phyloP scores from a whole-genome alignment of 352 stramenopile genomes.

The Phytophthora pinifolia region DNA sequence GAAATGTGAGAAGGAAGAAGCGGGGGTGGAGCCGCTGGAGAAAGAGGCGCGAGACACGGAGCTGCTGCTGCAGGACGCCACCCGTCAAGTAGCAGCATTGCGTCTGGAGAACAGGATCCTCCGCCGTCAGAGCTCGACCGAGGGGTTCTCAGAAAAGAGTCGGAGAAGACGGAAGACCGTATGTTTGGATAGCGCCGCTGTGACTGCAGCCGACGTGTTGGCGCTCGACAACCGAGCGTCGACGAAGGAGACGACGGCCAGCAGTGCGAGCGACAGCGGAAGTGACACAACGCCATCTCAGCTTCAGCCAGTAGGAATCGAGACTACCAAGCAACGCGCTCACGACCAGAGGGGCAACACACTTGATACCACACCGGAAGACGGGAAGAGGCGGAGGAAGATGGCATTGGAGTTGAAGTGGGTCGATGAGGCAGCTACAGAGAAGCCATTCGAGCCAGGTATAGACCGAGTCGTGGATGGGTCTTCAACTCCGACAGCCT shows the following conservation, averaged over 20 bases:
- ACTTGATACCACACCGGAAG: background rate
- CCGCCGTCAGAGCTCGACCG: conserved; percentile 23
- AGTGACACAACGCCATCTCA: conserved; percentile 11
- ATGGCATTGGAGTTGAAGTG: conserved; percentile 29
- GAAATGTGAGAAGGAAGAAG: too few relatives aligned
- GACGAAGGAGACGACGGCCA: conserved; percentile 6
- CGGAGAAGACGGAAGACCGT: conserved; percentile 21
- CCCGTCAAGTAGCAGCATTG: conserved; percentile 28
- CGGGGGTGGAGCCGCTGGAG: conserved; percentile 2
- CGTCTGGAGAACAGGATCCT: conserved; percentile 43
- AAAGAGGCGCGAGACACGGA: conserved; percentile 25
- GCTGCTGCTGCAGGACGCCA: conserved; percentile 42
- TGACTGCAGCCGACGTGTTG: conserved; percentile 31
- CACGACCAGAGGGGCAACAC: background rate
- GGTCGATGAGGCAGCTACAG: conserved; percentile 19
- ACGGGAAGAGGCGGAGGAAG: conserved; percentile 18
- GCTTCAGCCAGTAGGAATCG: conserved; percentile 16
- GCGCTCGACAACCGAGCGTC: conserved; percentile 16
- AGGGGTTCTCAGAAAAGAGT: conserved; percentile 2
- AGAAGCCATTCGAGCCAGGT: background rate
- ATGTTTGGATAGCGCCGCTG: conserved; percentile 9
- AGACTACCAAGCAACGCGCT: conserved; percentile 8
- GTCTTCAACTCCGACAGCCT: background rate
- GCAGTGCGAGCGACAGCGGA: conserved; percentile 12
- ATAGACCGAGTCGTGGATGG: too few relatives aligned